Conservation (phyloP, 2,329 filamentous ascomycete genomes). For the Xylariaceae sp. region DNA sequence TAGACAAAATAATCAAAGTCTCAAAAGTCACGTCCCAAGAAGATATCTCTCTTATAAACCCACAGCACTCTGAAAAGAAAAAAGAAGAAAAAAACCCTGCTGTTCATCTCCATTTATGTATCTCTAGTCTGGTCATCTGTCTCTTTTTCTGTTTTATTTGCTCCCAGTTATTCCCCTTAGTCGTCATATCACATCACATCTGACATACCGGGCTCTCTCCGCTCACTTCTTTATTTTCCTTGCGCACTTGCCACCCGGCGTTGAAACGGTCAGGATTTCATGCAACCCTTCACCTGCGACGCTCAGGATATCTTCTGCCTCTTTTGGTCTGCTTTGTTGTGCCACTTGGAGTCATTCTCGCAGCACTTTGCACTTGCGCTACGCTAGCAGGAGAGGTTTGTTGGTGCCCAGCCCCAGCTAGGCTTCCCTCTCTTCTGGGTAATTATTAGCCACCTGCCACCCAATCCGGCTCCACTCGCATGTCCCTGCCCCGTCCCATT, state of each 20-base stretch:
- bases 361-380: not conserved
- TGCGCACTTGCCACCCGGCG: conserved; percentile 28
- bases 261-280: conserved; percentile 27
- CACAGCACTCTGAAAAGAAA: not conserved
- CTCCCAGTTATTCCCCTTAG: conserved; percentile 3
- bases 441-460: conserved; percentile 20
- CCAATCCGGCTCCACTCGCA: conserved; percentile 12
- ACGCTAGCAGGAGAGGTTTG: not conserved
- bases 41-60: conserved; percentile 16
- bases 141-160: conserved; percentile 21
- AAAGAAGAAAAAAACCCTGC: not conserved
- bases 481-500: conserved; percentile 14
- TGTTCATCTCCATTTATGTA: conserved; percentile 11
- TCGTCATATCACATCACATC: conserved; percentile 8
- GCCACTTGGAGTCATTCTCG: conserved; percentile 25
- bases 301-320: conserved; percentile 16
- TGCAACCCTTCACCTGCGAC: conserved; percentile 22
- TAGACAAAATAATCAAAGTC: conserved; percentile 8
- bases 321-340: conserved; percentile 17
- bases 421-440: conserved; percentile 14
- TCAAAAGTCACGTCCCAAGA: conserved; percentile 5
- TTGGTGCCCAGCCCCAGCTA: conserved; percentile 23
- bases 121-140: conserved; percentile 13
- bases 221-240: conserved; percentile 24
- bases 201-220: conserved; percentile 21